Evolutionary conservation across 768 basidiomycete species (phyloP).

Genomic region (Rhodotorula toruloides): DNA sequence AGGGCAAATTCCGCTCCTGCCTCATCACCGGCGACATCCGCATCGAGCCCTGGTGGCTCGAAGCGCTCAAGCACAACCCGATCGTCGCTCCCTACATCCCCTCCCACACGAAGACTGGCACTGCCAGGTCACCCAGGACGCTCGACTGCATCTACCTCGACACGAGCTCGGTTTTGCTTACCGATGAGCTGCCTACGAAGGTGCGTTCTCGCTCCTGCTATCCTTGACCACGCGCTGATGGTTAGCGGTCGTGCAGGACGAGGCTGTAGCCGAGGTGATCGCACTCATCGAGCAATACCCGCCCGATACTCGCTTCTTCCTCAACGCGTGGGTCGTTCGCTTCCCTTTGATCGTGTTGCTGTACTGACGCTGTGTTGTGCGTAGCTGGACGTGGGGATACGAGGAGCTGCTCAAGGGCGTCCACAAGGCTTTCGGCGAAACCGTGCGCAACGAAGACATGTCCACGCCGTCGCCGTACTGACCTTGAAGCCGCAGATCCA

Average conservation of each 20-base stretch:
- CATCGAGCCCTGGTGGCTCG: slow-evolving; percentile 74
- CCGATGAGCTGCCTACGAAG: slow-evolving; percentile 58
- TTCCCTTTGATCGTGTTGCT: too few relatives aligned
- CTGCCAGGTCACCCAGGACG: neutral
- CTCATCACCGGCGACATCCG: slow-evolving; percentile 92
- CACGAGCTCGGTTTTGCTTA: slow-evolving; percentile 62
- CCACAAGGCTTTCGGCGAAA: slow-evolving; percentile 59
- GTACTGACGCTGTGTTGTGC: too few relatives aligned
- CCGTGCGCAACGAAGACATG: slow-evolving; percentile 49
- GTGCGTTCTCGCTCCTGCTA: slow-evolving; percentile 43
- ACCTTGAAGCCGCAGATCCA: slow-evolving; percentile 59
- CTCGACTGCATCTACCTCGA: slow-evolving; percentile 64
- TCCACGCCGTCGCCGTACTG: neutral
- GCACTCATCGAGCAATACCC: slow-evolving; percentile 67
- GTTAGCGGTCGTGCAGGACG: slow-evolving; percentile 51
- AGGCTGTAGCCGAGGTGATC: slow-evolving; percentile 63
- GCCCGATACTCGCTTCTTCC: slow-evolving; percentile 65
- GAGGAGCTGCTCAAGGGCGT: slow-evolving; percentile 72
- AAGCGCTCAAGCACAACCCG: slow-evolving; percentile 63
- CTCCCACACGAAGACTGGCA: neutral
- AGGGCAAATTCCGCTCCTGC: slow-evolving; percentile 62
- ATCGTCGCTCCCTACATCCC: slow-evolving; percentile 65
- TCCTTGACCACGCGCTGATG: neutral
- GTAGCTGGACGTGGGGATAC: slow-evolving; percentile 98
- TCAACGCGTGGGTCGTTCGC: too few relatives aligned